Evolutionary conservation across 73 alveolate genomes (phyloP).

Genomic region (Blepharisma japonicum): DNA sequence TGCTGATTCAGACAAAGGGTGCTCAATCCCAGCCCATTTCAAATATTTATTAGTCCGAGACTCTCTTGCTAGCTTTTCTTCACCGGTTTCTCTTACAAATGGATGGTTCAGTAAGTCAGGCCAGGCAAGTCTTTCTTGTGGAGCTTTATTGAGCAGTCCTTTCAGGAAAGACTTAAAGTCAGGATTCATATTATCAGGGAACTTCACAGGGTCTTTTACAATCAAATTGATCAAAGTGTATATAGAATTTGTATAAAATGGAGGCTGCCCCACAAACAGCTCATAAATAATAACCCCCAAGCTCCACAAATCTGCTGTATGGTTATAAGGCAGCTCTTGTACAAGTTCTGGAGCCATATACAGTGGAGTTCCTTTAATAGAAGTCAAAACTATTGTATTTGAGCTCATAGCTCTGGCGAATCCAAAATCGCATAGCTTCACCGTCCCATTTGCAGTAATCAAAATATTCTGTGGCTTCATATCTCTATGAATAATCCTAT

Average conservation of each 20-base stretch:
- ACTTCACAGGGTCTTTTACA: constrained; percentile 96
- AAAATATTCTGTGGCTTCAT: constrained; percentile 99
- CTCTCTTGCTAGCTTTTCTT: constrained; percentile 87
- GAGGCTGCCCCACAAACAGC: constrained; percentile 99
- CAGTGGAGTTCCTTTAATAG: constrained; percentile 99
- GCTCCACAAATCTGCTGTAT: constrained; percentile 99
- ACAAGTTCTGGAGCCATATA: constrained; percentile 99
- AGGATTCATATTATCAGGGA: constrained; percentile 94
- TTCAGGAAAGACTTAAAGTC: constrained; percentile 92
- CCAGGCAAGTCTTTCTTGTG: constrained; percentile 98
- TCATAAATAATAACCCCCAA: constrained; percentile 99
- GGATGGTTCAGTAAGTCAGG: constrained; percentile 98
- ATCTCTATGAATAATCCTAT: constrained; percentile 98
- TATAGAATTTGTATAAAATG: constrained; percentile 97
- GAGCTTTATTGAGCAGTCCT: constrained; percentile 97
- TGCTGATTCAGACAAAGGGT: neutral
- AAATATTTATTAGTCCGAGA: constrained; percentile 85
- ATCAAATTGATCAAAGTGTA: constrained; percentile 91
- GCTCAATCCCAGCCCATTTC: constrained; percentile 59
- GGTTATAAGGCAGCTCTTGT: constrained; percentile 96
- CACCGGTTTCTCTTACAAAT: constrained; percentile 91
- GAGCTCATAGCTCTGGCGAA: constrained; percentile 99
- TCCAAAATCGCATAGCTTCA: constrained; percentile 99
- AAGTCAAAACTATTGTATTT: constrained; percentile 94
- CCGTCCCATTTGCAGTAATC: constrained; percentile 97